Percentiles rank a stretch among this genome's conserved stretches.
phyloP scores from a whole-genome alignment of 176 grass and related monocot genomes.

The Carex pumila region DNA sequence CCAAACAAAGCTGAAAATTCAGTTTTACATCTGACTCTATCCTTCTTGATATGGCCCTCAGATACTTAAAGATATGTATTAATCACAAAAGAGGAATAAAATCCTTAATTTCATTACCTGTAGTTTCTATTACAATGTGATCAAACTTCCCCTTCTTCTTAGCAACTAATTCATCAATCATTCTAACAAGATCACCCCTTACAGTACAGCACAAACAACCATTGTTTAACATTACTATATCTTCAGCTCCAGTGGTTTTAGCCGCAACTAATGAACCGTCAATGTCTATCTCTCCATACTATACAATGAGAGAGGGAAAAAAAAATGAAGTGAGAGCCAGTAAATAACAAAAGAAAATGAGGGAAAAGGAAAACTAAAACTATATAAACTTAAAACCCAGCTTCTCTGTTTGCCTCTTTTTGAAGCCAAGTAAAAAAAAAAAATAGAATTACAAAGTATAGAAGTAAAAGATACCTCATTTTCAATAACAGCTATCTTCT shows the following conservation, averaged over 20 bases:
- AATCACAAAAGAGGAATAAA: background rate
- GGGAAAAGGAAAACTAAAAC: background rate
- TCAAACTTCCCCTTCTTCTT: conserved; percentile 95
- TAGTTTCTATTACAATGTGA: conserved; percentile 95
- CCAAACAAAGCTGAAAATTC: background rate
- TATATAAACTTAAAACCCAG: background rate
- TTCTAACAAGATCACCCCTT: conserved; percentile 93
- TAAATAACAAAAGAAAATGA: conserved; percentile 1
- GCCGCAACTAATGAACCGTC: conserved; percentile 89
- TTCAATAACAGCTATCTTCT: conserved; percentile 89
- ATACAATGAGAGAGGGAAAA: conserved; percentile 14
- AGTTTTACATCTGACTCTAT: background rate
- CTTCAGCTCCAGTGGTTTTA: conserved; percentile 78
- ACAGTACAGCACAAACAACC: conserved; percentile 98
- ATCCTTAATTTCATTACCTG: conserved; percentile 34
- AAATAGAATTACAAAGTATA: background rate
- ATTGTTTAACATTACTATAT: conserved; percentile 98
- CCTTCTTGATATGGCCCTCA: background rate
- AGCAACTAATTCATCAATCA: conserved; percentile 90
- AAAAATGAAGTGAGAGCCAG: conserved; percentile 8
- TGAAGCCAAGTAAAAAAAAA: background rate
- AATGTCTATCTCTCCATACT: conserved; percentile 97
- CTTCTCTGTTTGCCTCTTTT: background rate
- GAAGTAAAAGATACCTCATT: conserved; percentile 65
- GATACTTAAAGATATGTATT: background rate